Base-by-base conservation (phyloP, 2,329 filamentous ascomycete genomes). In the Colletotrichum chrysophilum region DNA sequence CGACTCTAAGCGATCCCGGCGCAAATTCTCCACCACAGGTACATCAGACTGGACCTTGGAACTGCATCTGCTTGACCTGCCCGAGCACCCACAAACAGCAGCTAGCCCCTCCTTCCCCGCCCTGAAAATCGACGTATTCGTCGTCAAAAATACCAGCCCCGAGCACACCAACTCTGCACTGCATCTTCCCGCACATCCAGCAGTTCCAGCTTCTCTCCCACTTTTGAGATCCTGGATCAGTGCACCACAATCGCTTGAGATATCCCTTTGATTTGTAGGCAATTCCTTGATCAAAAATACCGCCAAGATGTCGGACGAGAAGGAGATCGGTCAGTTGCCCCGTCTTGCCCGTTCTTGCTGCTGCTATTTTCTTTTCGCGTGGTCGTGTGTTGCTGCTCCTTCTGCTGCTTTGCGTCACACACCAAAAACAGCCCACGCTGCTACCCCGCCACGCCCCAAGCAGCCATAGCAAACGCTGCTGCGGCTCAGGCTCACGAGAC, bases 261-360 rank as follows among this genome's bases (percentile, higher is more conserved):
- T 71, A 74, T 70, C 30, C 28, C 28, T 48, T 71, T 70, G 55
- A 61, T 48, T 64, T 70, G 28, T 36, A 71, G 60, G 68, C 73
- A 70, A 55, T 70, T 52, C 65, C 28, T 62, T 61, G 34, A 76
- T 69, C 56, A 72, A 76, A 75, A 73, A 71, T 36, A 70, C 74
- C 70, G 80, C 82, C 84, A 86, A 81, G 80, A 86, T 87, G 85
- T 85, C 87, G 80, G 86, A 88, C 71, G 82, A 84, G 36, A 88
- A 88, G 84, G 87, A 86, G 76, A 79, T 84, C 77, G 87, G 87
- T 88, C 81, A 78, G 86, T 84, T 71, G 34, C 61, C 32, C 48
- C 65, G 28, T 26, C 55, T 36, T 24, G 28, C 34, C 32, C 30
- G 18, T 48, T n/a, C 38, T 43, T 70, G 64, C 61, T 67, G 66